Evolutionary conservation across 371 early-diverging fungal species (phyloP).

Genomic region (Syncephalastrum racemosum): DNA sequence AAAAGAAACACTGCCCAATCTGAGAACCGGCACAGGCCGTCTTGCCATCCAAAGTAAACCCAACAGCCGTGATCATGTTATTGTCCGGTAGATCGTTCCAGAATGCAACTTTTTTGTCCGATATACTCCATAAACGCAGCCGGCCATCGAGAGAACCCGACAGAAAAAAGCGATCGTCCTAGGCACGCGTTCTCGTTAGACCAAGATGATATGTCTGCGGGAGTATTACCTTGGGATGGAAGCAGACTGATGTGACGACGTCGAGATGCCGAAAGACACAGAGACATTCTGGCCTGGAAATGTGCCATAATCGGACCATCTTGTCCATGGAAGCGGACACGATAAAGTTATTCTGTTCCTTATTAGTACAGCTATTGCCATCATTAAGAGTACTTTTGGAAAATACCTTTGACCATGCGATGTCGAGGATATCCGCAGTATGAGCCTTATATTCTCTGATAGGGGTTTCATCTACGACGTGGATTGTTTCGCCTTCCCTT

Average conservation of each 20-base stretch:
- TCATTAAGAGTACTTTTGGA: not conserved
- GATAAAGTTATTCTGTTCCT: conserved; percentile 65
- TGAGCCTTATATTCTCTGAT: conserved; percentile 72
- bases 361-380: not conserved
- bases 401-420: conserved; percentile 83
- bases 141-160: conserved; percentile 80
- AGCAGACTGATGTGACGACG: conserved; percentile 75
- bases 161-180: conserved; percentile 78
- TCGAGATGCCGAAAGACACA: conserved; percentile 78
- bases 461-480: conserved; percentile 67
- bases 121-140: conserved; percentile 81
- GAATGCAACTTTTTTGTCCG: conserved; percentile 70
- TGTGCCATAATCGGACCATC: conserved; percentile 84
- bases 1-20: conserved; percentile 78
- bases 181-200: conserved; percentile 6
- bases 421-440: conserved; percentile 67
- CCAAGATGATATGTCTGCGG: not conserved
- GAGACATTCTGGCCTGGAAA: conserved; percentile 70
- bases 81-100: conserved; percentile 74
- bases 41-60: conserved; percentile 72
- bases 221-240: conserved; percentile 70
- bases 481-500: conserved; percentile 27
- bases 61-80: conserved; percentile 75
- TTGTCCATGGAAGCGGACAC: conserved; percentile 81
- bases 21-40: conserved; percentile 75